These are phyloP conservation scores for Phytophthora idaei DNA, from an alignment of 352 stramenopile genomes.

Conservation along the genomic window DNA sequence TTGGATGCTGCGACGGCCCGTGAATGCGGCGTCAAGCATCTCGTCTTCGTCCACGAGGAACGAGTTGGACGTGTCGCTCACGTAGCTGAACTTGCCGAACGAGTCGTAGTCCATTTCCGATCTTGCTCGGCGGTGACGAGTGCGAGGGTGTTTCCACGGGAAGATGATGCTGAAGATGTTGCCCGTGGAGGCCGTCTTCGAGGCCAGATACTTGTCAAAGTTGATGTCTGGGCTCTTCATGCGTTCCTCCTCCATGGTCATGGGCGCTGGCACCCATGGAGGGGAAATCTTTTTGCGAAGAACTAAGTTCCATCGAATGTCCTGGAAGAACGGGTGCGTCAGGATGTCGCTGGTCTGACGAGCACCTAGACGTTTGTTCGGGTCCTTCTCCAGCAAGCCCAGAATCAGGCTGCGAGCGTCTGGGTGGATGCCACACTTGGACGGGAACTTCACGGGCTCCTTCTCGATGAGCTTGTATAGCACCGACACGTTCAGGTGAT, in stretches of 20 bases:
- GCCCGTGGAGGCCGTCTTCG: slow-evolving; percentile 76
- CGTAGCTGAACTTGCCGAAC: slow-evolving; percentile 90
- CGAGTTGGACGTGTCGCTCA: slow-evolving; percentile 88
- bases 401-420: slow-evolving; percentile 80
- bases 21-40: slow-evolving; percentile 88
- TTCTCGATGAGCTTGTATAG: slow-evolving; percentile 93
- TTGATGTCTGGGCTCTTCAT: slow-evolving; percentile 85
- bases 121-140: slow-evolving; percentile 51
- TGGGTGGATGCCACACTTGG: slow-evolving; percentile 66
- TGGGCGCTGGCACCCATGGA: slow-evolving; percentile 70
- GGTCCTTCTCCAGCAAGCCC: slow-evolving; percentile 84
- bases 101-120: slow-evolving; percentile 68
- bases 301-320: slow-evolving; percentile 82
- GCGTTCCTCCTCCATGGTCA: slow-evolving; percentile 77
- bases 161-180: slow-evolving; percentile 89
- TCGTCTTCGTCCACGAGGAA: slow-evolving; percentile 91
- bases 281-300: slow-evolving; percentile 81
- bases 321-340: slow-evolving; percentile 84
- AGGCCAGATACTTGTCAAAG: slow-evolving; percentile 86
- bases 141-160: slow-evolving; percentile 69
- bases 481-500: slow-evolving; percentile 90
- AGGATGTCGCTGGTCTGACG: slow-evolving; percentile 84
- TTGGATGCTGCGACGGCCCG: slow-evolving; percentile 79
- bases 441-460: slow-evolving; percentile 86
- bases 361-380: slow-evolving; percentile 81